Evolutionary conservation across 2,329 filamentous ascomycete species (phyloP), one percentile per base, ranked within the genome.

Genomic region (Dothistroma pini): DNA sequence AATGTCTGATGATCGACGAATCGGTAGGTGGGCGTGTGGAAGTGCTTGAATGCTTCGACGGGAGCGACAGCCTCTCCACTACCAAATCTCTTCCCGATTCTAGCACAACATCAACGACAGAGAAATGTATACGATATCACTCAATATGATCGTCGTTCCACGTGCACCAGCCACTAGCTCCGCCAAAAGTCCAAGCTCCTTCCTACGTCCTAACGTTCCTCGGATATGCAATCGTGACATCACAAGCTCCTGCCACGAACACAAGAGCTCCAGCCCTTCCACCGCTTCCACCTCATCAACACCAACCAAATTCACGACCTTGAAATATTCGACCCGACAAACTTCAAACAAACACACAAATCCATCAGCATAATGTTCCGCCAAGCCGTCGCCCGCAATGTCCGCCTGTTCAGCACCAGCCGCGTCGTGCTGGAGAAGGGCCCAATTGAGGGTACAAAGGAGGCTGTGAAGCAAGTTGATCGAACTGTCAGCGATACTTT

Each of bases 381-480:
- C 63, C 73, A 76, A 67, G 74, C 75, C 54, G 66, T 79, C 68
- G 69, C 73, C 69, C 75, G 78, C 68, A 76, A 80, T 69, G 70
- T 72, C 56, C 78, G 79, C 73, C 76, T 78, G 57, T 84, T 87
- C 77, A 83, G 81, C 70, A 85, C 83, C 63, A 80, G 83, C 11
- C 71, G 77, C 44, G 66, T 66, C 14, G 68, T 74, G 50, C 69
- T 74, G 21, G 75, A 82, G 57, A 86, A 83, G 75, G 77, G 79
- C 47, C 79, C 81, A 38, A 74, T 83, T 53, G 83, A 86, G 50
- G 71, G 76, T 7, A 81, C 81, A 66, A 86, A 86, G 74, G 83
- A 86, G 48, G 80, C 83, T 0, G 72, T 83, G 52, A 84, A 87
- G 76, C 79, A 77, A 58, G 83, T 83, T 21, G 84, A 88, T 72